phyloP scores from a whole-genome alignment of 805 yeast species.

The Metschnikowia amazonensis region DNA sequence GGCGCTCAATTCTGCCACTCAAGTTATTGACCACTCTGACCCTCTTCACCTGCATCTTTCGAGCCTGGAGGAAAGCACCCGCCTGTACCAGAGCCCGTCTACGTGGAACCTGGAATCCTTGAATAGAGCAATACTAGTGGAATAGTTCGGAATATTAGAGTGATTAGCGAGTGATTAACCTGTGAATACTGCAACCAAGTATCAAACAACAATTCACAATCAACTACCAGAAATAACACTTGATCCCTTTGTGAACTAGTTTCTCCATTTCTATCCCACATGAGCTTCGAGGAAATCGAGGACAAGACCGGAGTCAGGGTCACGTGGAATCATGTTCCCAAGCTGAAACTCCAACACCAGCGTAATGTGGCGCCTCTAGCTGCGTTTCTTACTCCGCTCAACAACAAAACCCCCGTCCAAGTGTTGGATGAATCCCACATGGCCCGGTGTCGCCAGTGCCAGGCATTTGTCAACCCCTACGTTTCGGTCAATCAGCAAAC shows the following conservation, averaged over 20 bases:
- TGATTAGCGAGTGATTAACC: too few relatives aligned
- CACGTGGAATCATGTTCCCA: constrained; percentile 66
- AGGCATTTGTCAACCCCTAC: constrained; percentile 52
- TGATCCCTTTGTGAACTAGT: too few relatives aligned
- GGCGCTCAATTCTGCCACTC: too few relatives aligned
- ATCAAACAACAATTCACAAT: too few relatives aligned
- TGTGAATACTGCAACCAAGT: too few relatives aligned
- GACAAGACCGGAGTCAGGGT: constrained; percentile 71
- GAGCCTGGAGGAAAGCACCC: too few relatives aligned
- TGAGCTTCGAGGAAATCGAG: constrained; percentile 55
- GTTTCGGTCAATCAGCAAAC: constrained; percentile 29
- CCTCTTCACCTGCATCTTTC: too few relatives aligned
- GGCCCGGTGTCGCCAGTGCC: constrained; percentile 50
- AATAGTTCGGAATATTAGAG: too few relatives aligned
- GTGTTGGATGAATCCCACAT: constrained; percentile 40
- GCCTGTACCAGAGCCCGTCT: too few relatives aligned
- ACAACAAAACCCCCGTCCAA: constrained; percentile 38
- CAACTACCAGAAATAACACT: neutral
- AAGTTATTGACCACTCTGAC: too few relatives aligned
- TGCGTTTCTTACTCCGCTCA: constrained; percentile 56
- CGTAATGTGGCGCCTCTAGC: constrained; percentile 55
- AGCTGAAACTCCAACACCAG: constrained; percentile 49
- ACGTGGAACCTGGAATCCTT: too few relatives aligned
- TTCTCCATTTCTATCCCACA: constrained; percentile 14
- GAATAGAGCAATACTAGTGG: too few relatives aligned